phyloP scores from a whole-genome alignment of 2,329 filamentous ascomycete genomes.

The Diaporthe sp. region DNA sequence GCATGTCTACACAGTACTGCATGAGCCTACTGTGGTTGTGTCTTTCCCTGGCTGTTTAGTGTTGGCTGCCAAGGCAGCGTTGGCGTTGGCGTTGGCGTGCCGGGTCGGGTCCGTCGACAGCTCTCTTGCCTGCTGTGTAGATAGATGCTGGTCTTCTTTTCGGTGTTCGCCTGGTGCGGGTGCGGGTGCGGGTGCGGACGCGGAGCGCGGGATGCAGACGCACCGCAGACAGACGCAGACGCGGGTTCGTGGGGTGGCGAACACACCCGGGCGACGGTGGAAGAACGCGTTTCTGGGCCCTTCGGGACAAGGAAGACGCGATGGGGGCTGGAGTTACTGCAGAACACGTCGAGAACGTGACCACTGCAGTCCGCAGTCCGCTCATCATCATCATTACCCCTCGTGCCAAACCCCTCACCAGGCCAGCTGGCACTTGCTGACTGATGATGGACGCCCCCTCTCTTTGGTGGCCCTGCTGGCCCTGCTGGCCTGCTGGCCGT shows the following conservation, averaged over 20 bases:
- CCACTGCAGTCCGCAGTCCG: not conserved
- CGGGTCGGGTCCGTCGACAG: not conserved
- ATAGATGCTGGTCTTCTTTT: not conserved
- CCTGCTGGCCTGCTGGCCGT: not conserved
- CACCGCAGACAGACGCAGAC: conserved; percentile 19
- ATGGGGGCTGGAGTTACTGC: conserved; percentile 12
- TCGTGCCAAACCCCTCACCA: conserved; percentile 10
- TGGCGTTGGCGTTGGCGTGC: too few species aligned
- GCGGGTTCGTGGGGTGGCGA: conserved; percentile 24
- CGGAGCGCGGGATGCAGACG: conserved; percentile 25
- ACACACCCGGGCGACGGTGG: conserved; percentile 12
- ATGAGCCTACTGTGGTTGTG: not conserved
- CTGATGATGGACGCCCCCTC: conserved; percentile 12
- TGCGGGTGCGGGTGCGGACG: conserved; percentile 14
- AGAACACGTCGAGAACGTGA: conserved; percentile 31
- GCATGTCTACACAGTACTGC: conserved; percentile 29
- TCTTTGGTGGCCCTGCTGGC: not conserved
- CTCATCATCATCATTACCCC: not conserved
- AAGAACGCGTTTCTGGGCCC: not conserved
- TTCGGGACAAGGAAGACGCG: conserved; percentile 22
- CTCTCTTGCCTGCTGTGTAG: not conserved
- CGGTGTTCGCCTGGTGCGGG: conserved; percentile 17
- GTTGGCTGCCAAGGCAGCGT: conserved; percentile 9
- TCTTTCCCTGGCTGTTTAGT: not conserved
- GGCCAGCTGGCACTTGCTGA: conserved; percentile 31